Base-by-base conservation (phyloP, 1,139 yeast species). In the Suhomyces wounanorum region DNA sequence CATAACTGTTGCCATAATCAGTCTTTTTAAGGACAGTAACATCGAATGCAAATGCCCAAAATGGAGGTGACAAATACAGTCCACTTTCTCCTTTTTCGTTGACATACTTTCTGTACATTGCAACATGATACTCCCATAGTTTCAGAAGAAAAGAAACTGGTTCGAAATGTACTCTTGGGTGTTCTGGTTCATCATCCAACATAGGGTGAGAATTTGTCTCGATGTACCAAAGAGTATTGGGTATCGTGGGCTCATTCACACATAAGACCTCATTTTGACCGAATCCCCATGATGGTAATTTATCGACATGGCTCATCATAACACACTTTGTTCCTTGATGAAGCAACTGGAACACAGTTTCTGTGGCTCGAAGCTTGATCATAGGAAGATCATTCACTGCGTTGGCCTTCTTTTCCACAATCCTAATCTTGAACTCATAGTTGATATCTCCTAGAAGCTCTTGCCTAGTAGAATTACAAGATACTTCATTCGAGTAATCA, bases 241-340 rank as follows among this genome's bases (percentile, higher is more conserved):
- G 77, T 35, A 73, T 66, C 3, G 80, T 80, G 11, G 96, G 90
- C 35, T 79, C 80, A 40, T 81, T 80, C 35, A 87, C 78, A 66
- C 96, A 90, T 21, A 87, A 68, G 2, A 89, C 89, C 68, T 90
- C 96, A 64, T 84, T 84, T 60, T 87, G 95, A 33, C 75, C 73
- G 55, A 74, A 75, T 0, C 84, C 95, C 90, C 91, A 86, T 1
- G 73, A 75, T 3, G 95, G 95, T 40, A 89, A 70, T 56, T 72
- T 77, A 8, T 75, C 75, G 33, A 77, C 78, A 61, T 89, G 95
- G 8, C 87, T 79, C 55, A 87, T 65, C 45, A 89, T 62, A 17
- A 74, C 73, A 65, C 96, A 89, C 25, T 72, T 70, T 13, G 83
- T 79, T 23, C 84, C 82, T n/a, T 72, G 69, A 63, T 86, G 90